Conservation (phyloP, 257 asterid species). For the Sherardia arvensis region DNA sequence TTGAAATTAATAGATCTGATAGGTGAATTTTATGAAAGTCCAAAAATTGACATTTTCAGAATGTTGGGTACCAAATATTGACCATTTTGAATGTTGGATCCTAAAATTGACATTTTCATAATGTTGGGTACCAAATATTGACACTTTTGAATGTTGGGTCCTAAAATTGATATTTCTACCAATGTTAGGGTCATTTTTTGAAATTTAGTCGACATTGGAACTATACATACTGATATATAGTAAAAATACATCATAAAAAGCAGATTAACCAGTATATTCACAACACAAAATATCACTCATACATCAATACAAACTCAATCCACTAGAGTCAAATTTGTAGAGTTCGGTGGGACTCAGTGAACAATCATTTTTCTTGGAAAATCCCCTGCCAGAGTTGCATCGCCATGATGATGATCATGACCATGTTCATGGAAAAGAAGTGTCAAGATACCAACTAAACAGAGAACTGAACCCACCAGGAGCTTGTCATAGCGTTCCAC, state of each 20-base stretch:
- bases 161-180: too few relatives aligned
- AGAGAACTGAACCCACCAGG: conserved; percentile 86
- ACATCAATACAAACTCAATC: neutral
- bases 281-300: neutral
- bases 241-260: conserved; percentile 4
- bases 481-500: conserved; percentile 94
- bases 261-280: conserved; percentile 7
- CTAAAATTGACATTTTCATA: too few relatives aligned
- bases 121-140: too few relatives aligned
- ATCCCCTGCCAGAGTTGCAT: conserved; percentile 25
- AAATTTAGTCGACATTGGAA: too few relatives aligned
- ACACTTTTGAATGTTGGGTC: too few relatives aligned
- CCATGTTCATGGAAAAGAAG: conserved; percentile 69
- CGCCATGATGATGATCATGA: conserved; percentile 52
- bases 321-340: neutral
- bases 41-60: too few relatives aligned
- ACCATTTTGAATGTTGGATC: too few relatives aligned
- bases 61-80: too few relatives aligned
- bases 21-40: too few relatives aligned
- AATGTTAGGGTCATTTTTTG: too few relatives aligned
- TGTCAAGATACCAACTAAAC: conserved; percentile 83
- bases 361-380: conserved; percentile 57
- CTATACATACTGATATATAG: neutral
- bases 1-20: too few relatives aligned
- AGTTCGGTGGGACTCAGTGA: conserved; percentile 15